A percentile compares a stretch with the other conserved stretches of the same genome.
Conservation (phyloP, 345 rosid genomes). For the Barbarea vulgaris region DNA sequence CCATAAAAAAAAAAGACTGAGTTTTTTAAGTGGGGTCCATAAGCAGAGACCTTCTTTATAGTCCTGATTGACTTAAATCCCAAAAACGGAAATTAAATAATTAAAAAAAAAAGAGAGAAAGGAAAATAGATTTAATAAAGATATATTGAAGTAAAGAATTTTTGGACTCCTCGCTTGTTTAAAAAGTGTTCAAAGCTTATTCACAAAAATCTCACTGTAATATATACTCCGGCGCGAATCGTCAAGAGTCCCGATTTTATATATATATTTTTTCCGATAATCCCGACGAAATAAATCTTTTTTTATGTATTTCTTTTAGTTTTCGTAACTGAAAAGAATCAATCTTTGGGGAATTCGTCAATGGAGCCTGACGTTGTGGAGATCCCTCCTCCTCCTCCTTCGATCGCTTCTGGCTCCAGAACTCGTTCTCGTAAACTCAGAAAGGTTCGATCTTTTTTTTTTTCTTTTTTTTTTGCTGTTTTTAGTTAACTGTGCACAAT, state of each 20-base stretch:
- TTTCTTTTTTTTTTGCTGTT: neutral
- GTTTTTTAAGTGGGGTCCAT: conserved; percentile 18
- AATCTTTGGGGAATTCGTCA: conserved; percentile 23
- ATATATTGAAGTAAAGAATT: neutral
- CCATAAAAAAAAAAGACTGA: no score
- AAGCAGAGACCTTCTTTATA: neutral
- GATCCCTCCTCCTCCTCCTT: conserved; percentile 50
- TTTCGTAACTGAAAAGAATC: neutral
- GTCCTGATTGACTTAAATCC: conserved; percentile 12
- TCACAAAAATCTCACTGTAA: neutral
- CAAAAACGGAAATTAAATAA: neutral
- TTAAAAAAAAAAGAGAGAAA: neutral
- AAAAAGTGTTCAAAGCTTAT: conserved; percentile 14
- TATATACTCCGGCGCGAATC: conserved; percentile 31
- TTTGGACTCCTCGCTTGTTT: neutral
- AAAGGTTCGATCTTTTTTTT: conserved; percentile 49
- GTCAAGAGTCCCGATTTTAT: conserved; percentile 4
- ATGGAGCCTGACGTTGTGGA: conserved; percentile 83
- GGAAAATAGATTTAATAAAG: neutral
- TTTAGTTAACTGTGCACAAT: neutral
- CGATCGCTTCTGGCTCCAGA: conserved; percentile 39
- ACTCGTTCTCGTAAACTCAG: conserved; percentile 51
- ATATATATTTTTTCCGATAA: neutral
- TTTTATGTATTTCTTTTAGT: neutral
- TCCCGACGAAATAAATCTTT: neutral